Percentiles rank a stretch among this genome's conserved stretches.
Conservation (phyloP, 1,284 basidiomycete genomes). For the Irpex sp. region DNA sequence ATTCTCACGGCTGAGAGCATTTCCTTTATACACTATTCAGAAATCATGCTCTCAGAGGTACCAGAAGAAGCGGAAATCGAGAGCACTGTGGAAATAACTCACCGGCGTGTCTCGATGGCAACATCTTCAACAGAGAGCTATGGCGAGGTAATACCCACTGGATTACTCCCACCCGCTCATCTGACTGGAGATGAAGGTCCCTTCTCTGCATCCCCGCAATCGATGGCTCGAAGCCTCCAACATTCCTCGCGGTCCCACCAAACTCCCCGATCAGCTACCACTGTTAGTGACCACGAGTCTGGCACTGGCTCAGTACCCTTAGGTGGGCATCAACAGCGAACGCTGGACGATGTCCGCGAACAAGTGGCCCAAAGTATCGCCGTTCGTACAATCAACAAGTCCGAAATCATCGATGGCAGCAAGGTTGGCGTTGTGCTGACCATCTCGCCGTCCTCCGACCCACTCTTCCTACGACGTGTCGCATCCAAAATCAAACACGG, state of each 20-base stretch:
- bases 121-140: not conserved
- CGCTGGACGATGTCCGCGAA: slow-evolving; percentile 53
- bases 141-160: not conserved
- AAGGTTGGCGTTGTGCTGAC: slow-evolving; percentile 53
- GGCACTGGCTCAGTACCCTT: not conserved
- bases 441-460: slow-evolving; percentile 47
- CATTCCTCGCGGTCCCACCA: not conserved
- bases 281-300: not conserved
- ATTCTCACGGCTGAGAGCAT: too few relatives aligned
- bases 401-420: slow-evolving; percentile 43
- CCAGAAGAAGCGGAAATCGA: too few relatives aligned
- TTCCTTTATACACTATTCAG: too few relatives aligned
- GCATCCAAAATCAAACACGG: slow-evolving; percentile 36
- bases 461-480: slow-evolving; percentile 48
- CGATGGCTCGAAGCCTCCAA: not conserved
- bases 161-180: not conserved
- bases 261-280: not conserved
- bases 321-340: slow-evolving; percentile 27
- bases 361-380: slow-evolving; percentile 60
- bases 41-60: not conserved
- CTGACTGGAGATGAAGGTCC: not conserved
- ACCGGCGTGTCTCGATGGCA: not conserved
- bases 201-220: not conserved
- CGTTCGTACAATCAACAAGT: slow-evolving; percentile 44
- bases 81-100: too few relatives aligned